A percentile compares a stretch with the other conserved stretches of the same genome.
These are phyloP conservation scores for Vaccinium corymbosum DNA, from an alignment of 148 eudicot species.

Conservation along the genomic window DNA sequence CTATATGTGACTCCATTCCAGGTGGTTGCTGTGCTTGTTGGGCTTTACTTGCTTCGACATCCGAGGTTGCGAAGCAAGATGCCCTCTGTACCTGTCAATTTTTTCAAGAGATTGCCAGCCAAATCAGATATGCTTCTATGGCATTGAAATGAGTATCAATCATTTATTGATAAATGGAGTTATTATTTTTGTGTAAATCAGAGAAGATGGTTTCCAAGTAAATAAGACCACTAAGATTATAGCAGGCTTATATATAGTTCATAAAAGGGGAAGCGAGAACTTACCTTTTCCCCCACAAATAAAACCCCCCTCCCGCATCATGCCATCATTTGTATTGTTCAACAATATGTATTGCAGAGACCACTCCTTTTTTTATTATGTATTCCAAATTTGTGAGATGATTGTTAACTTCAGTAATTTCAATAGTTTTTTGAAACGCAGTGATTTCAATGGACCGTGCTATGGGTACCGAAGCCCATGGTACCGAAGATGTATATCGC, in stretches of 20 bases:
- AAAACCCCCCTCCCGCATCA: not conserved
- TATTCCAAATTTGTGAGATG: slow-evolving; percentile 11
- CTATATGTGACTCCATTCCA: slow-evolving; percentile 91
- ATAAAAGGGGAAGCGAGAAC: slow-evolving; percentile 1
- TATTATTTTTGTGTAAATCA: slow-evolving; percentile 24
- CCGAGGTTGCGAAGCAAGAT: slow-evolving; percentile 72
- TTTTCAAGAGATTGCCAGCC: slow-evolving; percentile 88
- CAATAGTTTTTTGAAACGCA: not conserved
- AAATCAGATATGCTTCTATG: slow-evolving; percentile 78
- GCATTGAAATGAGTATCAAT: slow-evolving; percentile 16
- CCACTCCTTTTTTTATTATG: slow-evolving; percentile 12
- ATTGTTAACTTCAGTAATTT: not conserved
- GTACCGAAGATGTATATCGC: no score
- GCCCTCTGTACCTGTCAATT: slow-evolving; percentile 92
- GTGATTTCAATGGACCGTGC: no score
- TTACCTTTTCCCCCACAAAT: not conserved
- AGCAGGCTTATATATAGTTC: not conserved
- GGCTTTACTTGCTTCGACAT: slow-evolving; percentile 73
- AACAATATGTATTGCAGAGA: slow-evolving; percentile 6
- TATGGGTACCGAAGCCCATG: no score
- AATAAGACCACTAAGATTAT: slow-evolving; percentile 7
- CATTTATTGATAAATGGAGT: not conserved
- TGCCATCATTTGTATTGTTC: not conserved
- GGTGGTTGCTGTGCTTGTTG: slow-evolving; percentile 60
- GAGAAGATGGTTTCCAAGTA: not conserved